Evolutionary conservation across 2,329 filamentous ascomycete species (phyloP).

Genomic region (Ascosphaera apis): DNA sequence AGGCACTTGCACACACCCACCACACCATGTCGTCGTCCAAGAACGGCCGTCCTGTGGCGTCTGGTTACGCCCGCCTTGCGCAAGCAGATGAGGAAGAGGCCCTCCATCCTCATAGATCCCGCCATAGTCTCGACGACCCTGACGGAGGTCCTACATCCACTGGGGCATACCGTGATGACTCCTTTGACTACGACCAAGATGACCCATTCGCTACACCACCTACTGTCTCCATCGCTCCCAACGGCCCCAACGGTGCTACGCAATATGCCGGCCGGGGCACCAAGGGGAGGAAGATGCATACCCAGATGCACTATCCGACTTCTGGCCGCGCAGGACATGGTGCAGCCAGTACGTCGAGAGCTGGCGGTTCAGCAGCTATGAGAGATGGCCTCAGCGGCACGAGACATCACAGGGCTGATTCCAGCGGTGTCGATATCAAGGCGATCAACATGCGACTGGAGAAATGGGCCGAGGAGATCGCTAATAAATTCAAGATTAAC

Average conservation of each 20-base stretch:
- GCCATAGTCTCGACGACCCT: too few species aligned
- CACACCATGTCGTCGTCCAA: too few species aligned
- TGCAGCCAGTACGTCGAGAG: too few species aligned
- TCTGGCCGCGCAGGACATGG: too few species aligned
- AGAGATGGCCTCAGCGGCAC: constrained; percentile 24
- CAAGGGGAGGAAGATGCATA: too few species aligned
- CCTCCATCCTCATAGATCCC: too few species aligned
- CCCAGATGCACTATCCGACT: constrained; percentile 28
- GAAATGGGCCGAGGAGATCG: constrained; percentile 94
- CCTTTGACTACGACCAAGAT: constrained; percentile 40
- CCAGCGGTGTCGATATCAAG: constrained; percentile 82
- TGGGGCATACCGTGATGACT: constrained; percentile 39
- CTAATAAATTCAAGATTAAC: constrained; percentile 79
- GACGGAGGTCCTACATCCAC: too few species aligned
- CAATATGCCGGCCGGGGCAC: constrained; percentile 38
- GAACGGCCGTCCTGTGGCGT: constrained; percentile 42
- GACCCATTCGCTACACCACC: constrained; percentile 30
- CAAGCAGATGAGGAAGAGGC: constrained; percentile 44
- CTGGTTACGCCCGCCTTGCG: constrained; percentile 64
- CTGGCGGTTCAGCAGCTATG: too few species aligned
- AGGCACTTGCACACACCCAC: too few species aligned
- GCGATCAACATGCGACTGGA: constrained; percentile 92
- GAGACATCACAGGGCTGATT: constrained; percentile 41
- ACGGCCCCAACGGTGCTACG: too few species aligned
- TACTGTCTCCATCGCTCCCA: constrained; percentile 31